phyloP scores from a whole-genome alignment of 768 basidiomycete species.

The Xanthoconium purpureum region DNA sequence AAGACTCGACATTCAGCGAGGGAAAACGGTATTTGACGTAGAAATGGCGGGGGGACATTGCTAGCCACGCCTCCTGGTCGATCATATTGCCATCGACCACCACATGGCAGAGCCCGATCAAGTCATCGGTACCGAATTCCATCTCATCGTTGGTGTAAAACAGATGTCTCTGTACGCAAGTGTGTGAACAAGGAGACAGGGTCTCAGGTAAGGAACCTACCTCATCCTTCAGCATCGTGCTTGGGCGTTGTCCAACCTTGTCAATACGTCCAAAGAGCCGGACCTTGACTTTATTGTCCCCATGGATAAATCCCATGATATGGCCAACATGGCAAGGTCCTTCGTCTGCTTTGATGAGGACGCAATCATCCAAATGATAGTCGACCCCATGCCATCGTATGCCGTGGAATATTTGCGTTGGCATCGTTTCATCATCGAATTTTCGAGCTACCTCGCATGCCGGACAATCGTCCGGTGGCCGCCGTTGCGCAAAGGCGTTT shows the following conservation, averaged over 20 bases:
- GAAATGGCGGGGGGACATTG: slow-evolving; percentile 55
- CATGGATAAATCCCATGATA: slow-evolving; percentile 36
- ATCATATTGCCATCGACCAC: slow-evolving; percentile 34
- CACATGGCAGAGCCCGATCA: slow-evolving; percentile 52
- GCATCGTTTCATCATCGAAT: slow-evolving; percentile 30
- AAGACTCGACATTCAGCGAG: slow-evolving; percentile 35
- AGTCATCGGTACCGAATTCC: slow-evolving; percentile 31
- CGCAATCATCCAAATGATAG: slow-evolving; percentile 65
- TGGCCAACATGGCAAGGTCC: slow-evolving; percentile 60
- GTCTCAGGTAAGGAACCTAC: slow-evolving; percentile 28
- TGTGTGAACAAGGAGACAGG: background rate
- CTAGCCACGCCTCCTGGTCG: slow-evolving; percentile 45
- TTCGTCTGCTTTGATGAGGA: slow-evolving; percentile 43
- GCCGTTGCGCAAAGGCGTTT: background rate
- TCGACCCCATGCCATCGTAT: slow-evolving; percentile 43
- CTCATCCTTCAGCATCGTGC: slow-evolving; percentile 50
- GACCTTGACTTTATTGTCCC: slow-evolving; percentile 29
- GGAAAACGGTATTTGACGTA: slow-evolving; percentile 53
- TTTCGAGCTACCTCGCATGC: slow-evolving; percentile 41
- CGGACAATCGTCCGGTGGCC: slow-evolving; percentile 52
- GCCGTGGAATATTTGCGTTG: slow-evolving; percentile 36
- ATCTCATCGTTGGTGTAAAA: slow-evolving; percentile 52
- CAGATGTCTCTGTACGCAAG: slow-evolving; percentile 49
- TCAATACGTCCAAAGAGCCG: slow-evolving; percentile 51
- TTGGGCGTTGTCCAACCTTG: slow-evolving; percentile 38